A percentile compares a stretch with the other conserved stretches of the same genome.
Evolutionary conservation across 106 monocot species (phyloP).

Genomic region (Hemerocallis citrina): DNA sequence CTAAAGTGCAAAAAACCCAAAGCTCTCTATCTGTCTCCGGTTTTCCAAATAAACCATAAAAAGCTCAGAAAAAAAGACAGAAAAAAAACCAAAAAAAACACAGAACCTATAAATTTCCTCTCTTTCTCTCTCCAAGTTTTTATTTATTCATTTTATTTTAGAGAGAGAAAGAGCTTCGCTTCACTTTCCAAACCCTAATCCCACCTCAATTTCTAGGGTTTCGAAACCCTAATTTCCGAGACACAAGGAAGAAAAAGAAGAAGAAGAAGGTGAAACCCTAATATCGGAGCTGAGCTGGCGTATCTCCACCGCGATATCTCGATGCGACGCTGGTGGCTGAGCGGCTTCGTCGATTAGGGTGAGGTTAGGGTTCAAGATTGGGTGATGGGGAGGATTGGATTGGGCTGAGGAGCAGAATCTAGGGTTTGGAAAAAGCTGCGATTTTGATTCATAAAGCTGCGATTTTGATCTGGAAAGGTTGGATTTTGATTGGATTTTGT

Average conservation of each 20-base stretch:
- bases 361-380: not conserved
- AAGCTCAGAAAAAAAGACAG: no score
- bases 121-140: no score
- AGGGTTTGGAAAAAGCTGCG: slow-evolving; percentile 20
- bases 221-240: slow-evolving; percentile 16
- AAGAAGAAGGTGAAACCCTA: slow-evolving; percentile 11
- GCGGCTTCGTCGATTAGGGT: slow-evolving; percentile 11
- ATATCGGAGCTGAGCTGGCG: slow-evolving; percentile 1
- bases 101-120: no score
- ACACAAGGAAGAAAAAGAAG: no score
- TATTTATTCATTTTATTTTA: no score
- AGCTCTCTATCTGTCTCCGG: no score
- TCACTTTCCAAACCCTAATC: not conserved
- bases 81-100: no score
- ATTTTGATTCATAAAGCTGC: slow-evolving; percentile 18
- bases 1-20: no score
- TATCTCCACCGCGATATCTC: slow-evolving; percentile 11
- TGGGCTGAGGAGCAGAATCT: not conserved
- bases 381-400: not conserved
- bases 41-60: no score
- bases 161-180: no score
- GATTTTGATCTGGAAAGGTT: no score
- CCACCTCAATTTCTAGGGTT: not conserved
- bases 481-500: slow-evolving; percentile 2
- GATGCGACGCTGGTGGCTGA: slow-evolving; percentile 12